Evolutionary conservation across 768 basidiomycete genomes (phyloP).

Genomic region (Punctularia strigosozonata): DNA sequence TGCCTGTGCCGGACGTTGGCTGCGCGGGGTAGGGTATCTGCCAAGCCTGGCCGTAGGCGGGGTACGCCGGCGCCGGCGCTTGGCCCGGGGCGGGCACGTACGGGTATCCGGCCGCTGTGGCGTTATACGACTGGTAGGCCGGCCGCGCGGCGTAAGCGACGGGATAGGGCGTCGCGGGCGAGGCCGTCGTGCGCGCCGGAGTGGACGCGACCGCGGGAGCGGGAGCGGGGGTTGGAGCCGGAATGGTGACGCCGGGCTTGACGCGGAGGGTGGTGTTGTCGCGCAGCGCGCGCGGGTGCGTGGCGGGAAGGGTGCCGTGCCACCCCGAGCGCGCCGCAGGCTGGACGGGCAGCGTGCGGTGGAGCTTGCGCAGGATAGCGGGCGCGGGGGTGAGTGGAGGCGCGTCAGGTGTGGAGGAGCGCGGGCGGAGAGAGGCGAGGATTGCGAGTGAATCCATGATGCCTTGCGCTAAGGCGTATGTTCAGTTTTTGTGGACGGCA

Average conservation of each 20-base stretch:
- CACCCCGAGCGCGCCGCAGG: slow-evolving; percentile 57
- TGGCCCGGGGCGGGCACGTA: slow-evolving; percentile 30
- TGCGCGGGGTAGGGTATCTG: slow-evolving; percentile 24
- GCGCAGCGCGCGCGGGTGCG: slow-evolving; percentile 46
- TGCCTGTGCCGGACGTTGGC: slow-evolving; percentile 33
- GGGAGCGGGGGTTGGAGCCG: slow-evolving; percentile 17
- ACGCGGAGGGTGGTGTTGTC: slow-evolving; percentile 70
- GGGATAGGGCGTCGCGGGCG: slow-evolving; percentile 13
- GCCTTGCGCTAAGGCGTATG: slow-evolving; percentile 42
- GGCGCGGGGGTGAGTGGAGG: slow-evolving; percentile 50
- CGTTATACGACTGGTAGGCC: slow-evolving; percentile 14
- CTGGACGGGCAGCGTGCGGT: slow-evolving; percentile 52
- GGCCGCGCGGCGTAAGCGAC: slow-evolving; percentile 11
- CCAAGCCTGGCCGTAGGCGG: slow-evolving; percentile 18
- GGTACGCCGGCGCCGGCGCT: slow-evolving; percentile 19
- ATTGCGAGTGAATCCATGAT: slow-evolving; percentile 60
- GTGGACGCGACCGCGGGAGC: slow-evolving; percentile 21
- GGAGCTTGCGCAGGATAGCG: slow-evolving; percentile 55
- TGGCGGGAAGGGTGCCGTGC: slow-evolving; percentile 59
- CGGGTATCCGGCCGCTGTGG: slow-evolving; percentile 21
- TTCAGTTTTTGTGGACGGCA: slow-evolving; percentile 5
- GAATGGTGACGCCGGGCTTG: slow-evolving; percentile 18
- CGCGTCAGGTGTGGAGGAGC: slow-evolving; percentile 30
- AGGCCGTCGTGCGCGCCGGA: slow-evolving; percentile 20
- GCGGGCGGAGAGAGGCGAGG: slow-evolving; percentile 62